phyloP scores from a whole-genome alignment of 768 basidiomycete genomes.

The Obba rivulosa region DNA sequence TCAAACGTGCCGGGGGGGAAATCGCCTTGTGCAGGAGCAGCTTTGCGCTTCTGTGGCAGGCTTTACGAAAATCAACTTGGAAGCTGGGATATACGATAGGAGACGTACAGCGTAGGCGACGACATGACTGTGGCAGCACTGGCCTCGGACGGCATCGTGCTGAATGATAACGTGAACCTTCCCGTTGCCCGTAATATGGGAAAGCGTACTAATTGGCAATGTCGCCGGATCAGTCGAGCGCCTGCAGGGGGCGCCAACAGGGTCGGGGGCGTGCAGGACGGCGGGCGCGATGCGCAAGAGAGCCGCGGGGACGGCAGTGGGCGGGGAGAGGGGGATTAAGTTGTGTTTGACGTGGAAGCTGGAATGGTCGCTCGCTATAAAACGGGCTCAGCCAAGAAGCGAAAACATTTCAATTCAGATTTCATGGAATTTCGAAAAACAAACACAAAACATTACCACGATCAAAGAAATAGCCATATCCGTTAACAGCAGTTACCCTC shows the following conservation, averaged over 20 bases:
- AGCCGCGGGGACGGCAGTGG: conserved; percentile 1
- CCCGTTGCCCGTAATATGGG: too few relatives aligned
- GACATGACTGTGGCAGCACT: conserved; percentile 13
- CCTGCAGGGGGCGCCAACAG: not conserved
- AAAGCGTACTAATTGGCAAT: too few relatives aligned
- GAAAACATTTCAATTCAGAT: conserved; percentile 27
- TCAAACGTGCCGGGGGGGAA: conserved; percentile 3
- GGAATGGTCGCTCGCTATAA: conserved; percentile 18
- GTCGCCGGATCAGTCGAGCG: not conserved
- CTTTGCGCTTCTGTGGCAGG: conserved; percentile 37
- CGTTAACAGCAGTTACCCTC: conserved; percentile 8
- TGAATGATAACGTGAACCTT: not conserved
- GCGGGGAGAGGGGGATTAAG: conserved; percentile 7
- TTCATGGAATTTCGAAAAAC: conserved; percentile 26
- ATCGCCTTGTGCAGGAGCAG: conserved; percentile 18
- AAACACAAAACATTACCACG: conserved; percentile 25
- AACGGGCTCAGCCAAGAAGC: conserved; percentile 20
- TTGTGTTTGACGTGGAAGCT: conserved; percentile 17
- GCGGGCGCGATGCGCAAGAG: conserved; percentile 2
- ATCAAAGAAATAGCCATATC: conserved; percentile 14
- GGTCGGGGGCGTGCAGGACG: not conserved
- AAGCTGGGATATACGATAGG: not conserved
- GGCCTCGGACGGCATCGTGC: conserved; percentile 6
- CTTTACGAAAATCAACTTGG: conserved; percentile 14
- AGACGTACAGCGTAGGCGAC: conserved; percentile 4